Evolutionary conservation across 2,329 filamentous ascomycete genomes (phyloP), one percentile per base, ranked within the genome.

Genomic region (Nigrospora sphaerica): DNA sequence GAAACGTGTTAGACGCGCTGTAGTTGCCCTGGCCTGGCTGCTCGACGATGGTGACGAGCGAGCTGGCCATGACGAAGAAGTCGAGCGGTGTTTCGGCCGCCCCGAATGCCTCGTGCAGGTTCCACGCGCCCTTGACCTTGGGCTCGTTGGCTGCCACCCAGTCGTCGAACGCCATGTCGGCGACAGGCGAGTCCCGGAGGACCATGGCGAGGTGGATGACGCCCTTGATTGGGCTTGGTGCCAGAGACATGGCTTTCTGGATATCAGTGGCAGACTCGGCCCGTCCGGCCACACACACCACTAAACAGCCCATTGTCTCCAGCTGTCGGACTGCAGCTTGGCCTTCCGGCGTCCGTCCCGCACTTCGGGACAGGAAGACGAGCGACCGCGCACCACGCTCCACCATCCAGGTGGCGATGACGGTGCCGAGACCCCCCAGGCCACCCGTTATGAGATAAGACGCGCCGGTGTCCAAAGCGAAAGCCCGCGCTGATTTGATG

Each of bases 181-280:
- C 12, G 32, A 45, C 16, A 14, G 16, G 13, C 10, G 16, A 17
- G 13, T 39, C 39, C 33, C 32, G n/a, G 16, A 44, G 17, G 14
- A 64, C 58, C 61, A 66, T 63, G 3, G 65, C 56, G 13, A 55
- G 47, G 42, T 67, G 62, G 6, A 68, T 46, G 11, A 66, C 52
- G 33, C 65, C 65, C 18, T 55, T 49, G 10, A 42, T 11, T 18
- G 19, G 18, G 5, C 36, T 23, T 12, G 14, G 18, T 12, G 35
- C 18, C n/a, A n/a, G 28, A 11, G n/a, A 10, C 11, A 32, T 23
- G 13, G 17, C 42, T 12, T 31, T 36, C 14, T 14, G 13, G 6
- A 35, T 9, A 13, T 13, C n/a, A 11, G 12, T 16, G 33, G 33
- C 33, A 3, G 5, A 13, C 33, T 35, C 33, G 33, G n/a, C 33